A percentile compares a stretch with the other conserved stretches of the same genome.
phyloP scores from a whole-genome alignment of 768 basidiomycete species.

The Termitomyces sp. region DNA sequence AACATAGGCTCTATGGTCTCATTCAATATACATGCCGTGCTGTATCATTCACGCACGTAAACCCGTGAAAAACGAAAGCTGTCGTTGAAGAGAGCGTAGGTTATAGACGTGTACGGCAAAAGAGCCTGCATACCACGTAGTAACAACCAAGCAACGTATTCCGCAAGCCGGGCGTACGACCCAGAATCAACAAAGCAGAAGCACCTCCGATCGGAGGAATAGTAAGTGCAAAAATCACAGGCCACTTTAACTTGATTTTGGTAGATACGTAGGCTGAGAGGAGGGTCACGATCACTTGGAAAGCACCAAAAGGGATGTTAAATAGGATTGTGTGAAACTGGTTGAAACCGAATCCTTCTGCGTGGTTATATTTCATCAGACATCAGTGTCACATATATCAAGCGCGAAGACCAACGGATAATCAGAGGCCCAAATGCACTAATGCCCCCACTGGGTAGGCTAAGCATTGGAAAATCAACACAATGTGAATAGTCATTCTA shows the following conservation, averaged over 20 bases:
- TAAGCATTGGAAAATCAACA: slow-evolving; percentile 9
- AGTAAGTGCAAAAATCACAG: slow-evolving; percentile 30
- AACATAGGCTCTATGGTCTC: slow-evolving; percentile 29
- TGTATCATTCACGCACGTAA: slow-evolving; percentile 19
- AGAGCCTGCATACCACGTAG: slow-evolving; percentile 28
- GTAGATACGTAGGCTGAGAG: slow-evolving; percentile 29
- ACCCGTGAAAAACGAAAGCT: slow-evolving; percentile 32
- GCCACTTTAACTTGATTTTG: slow-evolving; percentile 34
- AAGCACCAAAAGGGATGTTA: slow-evolving; percentile 40
- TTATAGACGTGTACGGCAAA: neutral
- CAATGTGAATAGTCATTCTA: neutral
- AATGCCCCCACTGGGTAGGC: slow-evolving; percentile 36
- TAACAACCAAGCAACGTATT: slow-evolving; percentile 31
- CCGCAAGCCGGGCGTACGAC: slow-evolving; percentile 23
- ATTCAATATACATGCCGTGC: neutral
- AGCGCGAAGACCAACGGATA: slow-evolving; percentile 21
- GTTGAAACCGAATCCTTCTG: slow-evolving; percentile 37
- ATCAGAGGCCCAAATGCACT: slow-evolving; percentile 40
- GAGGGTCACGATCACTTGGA: slow-evolving; percentile 36
- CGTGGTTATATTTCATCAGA: neutral
- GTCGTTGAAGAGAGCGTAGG: neutral
- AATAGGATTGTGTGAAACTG: slow-evolving; percentile 39
- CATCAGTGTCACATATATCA: neutral
- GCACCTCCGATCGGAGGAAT: slow-evolving; percentile 35
- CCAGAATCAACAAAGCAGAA: slow-evolving; percentile 26